Percentiles rank a stretch among this genome's conserved stretches.
phyloP scores from a whole-genome alignment of 306 rosid genomes.

The Fagus crenata region DNA sequence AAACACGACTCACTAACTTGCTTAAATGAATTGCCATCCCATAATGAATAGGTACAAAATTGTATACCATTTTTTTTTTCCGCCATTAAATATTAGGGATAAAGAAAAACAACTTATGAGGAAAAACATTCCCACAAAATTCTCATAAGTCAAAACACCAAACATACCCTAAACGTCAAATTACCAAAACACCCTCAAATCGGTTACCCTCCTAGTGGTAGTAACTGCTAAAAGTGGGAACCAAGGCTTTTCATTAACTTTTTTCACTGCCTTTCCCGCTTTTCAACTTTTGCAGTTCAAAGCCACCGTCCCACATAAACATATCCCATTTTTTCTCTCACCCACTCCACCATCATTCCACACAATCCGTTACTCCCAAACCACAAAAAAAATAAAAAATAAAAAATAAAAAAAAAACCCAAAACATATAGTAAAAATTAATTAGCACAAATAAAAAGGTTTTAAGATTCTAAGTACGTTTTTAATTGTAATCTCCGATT shows the following conservation, averaged over 20 bases:
- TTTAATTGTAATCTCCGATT: conserved; percentile 18
- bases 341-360: neutral
- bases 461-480: neutral
- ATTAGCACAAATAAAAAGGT: neutral
- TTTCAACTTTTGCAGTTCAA: neutral
- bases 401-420: neutral
- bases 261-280: conserved; percentile 13
- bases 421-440: neutral
- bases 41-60: no score
- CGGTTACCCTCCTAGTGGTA: neutral
- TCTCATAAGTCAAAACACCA: no score
- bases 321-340: neutral
- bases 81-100: no score
- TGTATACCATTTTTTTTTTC: no score
- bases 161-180: neutral
- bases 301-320: neutral
- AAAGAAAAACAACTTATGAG: no score
- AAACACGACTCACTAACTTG: no score
- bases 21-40: no score
- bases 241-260: no score
- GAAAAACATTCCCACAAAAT: no score
- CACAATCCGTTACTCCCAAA: conserved; percentile 6
- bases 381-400: neutral
- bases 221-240: no score
- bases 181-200: neutral